Conservation (phyloP, 306 rosid genomes). For the Cercis canadensis region DNA sequence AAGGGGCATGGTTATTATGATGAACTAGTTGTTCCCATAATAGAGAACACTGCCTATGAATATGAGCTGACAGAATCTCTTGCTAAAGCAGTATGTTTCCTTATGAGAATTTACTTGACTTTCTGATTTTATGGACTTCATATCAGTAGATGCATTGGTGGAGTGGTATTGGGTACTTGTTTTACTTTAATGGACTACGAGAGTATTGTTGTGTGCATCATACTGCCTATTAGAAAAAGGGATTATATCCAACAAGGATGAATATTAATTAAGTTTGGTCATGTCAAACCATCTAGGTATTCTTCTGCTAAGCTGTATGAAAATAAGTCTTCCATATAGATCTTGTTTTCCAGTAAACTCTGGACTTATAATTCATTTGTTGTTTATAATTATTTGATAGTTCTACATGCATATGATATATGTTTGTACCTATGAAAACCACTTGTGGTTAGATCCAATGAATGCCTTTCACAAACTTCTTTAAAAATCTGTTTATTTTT, state of each 20-base stretch:
- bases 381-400: too few relatives aligned
- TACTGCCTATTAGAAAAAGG: not conserved
- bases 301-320: too few relatives aligned
- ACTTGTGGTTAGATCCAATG: too few relatives aligned
- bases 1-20: slow-evolving; percentile 97
- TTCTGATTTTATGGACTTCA: not conserved
- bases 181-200: not conserved
- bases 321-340: too few relatives aligned
- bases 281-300: not conserved
- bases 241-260: not conserved
- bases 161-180: not conserved
- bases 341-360: too few relatives aligned
- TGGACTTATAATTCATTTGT: too few relatives aligned
- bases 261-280: not conserved
- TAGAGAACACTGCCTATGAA: slow-evolving; percentile 92
- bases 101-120: slow-evolving; percentile 3
- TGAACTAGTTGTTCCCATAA: slow-evolving; percentile 94
- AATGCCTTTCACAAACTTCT: not conserved
- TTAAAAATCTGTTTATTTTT: not conserved
- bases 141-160: not conserved
- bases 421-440: not conserved
- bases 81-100: slow-evolving; percentile 86
- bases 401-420: not conserved
- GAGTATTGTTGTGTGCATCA: not conserved
- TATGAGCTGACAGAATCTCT: slow-evolving; percentile 87